Evolutionary conservation across 768 basidiomycete species (phyloP).

Genomic region (Mycena sanguinolenta): DNA sequence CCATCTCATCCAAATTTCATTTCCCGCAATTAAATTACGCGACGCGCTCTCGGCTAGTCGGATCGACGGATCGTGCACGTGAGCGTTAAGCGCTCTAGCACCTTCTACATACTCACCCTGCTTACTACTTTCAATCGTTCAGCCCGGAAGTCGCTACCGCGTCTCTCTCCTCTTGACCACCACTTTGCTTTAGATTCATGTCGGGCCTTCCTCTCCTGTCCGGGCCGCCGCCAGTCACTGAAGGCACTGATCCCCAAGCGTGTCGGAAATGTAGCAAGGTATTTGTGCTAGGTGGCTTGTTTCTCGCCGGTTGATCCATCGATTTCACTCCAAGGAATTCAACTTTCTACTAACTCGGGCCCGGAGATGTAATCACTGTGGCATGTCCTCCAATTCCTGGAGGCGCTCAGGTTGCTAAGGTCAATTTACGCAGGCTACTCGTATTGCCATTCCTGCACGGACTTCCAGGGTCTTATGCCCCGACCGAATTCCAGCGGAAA

Average conservation of each 20-base stretch:
- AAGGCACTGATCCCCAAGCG: slow-evolving; percentile 22
- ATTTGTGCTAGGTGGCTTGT: neutral
- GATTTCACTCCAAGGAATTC: slow-evolving; percentile 29
- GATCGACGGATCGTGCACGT: neutral
- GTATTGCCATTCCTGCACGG: slow-evolving; percentile 81
- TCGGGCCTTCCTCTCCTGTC: slow-evolving; percentile 34
- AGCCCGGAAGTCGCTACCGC: neutral
- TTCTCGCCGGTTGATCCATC: neutral
- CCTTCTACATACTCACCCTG: neutral
- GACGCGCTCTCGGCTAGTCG: slow-evolving; percentile 2
- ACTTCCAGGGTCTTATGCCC: slow-evolving; percentile 86
- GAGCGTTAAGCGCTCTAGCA: slow-evolving; percentile 6
- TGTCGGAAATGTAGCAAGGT: slow-evolving; percentile 37
- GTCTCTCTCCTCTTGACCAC: neutral
- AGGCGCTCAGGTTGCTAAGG: slow-evolving; percentile 14
- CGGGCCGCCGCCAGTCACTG: slow-evolving; percentile 27
- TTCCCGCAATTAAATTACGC: neutral
- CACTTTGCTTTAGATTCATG: neutral
- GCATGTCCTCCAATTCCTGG: slow-evolving; percentile 13
- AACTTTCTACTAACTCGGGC: slow-evolving; percentile 27
- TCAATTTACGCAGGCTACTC: slow-evolving; percentile 64
- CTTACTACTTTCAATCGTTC: slow-evolving; percentile 12
- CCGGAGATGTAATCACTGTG: slow-evolving; percentile 35
- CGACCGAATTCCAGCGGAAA: slow-evolving; percentile 59
- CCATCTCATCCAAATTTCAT: no score